Conservation (phyloP, 345 rosid species). For the Hibiscus mutabilis region DNA sequence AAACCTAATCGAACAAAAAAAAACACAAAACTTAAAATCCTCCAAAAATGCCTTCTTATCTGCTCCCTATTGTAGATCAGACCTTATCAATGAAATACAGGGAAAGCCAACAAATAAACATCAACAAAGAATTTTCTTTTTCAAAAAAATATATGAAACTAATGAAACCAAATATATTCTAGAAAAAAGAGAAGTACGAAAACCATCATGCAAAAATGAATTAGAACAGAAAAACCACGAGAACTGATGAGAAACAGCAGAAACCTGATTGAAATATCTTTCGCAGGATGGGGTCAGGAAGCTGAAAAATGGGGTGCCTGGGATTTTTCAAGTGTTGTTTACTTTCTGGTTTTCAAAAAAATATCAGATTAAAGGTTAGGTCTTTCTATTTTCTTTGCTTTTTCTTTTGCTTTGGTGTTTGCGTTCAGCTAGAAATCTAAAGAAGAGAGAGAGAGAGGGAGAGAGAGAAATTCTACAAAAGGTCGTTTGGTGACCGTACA, state of each 20-base stretch:
- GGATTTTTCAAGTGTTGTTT: not conserved
- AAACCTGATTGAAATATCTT: not conserved
- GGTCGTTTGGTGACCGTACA: constrained; percentile 8
- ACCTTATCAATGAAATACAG: constrained; percentile 1
- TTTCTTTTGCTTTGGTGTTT: constrained; percentile 1
- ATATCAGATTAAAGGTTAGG: not conserved
- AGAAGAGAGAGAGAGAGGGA: constrained; percentile 1
- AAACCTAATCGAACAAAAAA: not conserved
- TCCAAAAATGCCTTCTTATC: constrained; percentile 1
- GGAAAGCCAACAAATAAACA: not conserved
- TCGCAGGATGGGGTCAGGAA: not conserved
- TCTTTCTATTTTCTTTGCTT: not conserved
- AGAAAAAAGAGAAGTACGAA: not conserved
- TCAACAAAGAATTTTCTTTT: not conserved
- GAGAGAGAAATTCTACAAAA: no score
- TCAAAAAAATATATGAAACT: not conserved
- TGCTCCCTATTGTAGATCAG: constrained; percentile 1
- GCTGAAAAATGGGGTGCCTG: not conserved
- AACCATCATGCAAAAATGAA: not conserved
- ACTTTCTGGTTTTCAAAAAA: not conserved
- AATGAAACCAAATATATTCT: no score
- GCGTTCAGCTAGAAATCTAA: constrained; percentile 2
- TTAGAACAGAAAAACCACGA: not conserved
- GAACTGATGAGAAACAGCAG: not conserved
- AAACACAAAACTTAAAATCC: not conserved